Evolutionary conservation across 2,329 filamentous ascomycete genomes (phyloP).

Genomic region (Nectriaceae sp.): DNA sequence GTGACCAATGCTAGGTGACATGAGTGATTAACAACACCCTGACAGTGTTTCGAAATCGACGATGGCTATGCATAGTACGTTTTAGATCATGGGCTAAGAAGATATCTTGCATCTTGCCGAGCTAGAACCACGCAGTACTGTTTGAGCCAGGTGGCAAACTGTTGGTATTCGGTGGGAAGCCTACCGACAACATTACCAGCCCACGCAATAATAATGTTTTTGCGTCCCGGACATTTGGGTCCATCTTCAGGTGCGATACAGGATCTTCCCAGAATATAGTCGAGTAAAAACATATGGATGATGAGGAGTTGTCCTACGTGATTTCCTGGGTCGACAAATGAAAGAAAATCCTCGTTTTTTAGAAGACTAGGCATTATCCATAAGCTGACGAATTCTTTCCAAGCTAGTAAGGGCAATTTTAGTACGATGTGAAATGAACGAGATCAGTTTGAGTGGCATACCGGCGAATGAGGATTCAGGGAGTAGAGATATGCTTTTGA

Average conservation of each 20-base stretch:
- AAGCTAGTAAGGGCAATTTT: conserved; percentile 14
- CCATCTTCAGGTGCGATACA: conserved; percentile 21
- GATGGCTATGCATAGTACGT: too few relatives aligned
- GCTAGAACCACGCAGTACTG: conserved; percentile 24
- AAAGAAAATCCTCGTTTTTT: conserved; percentile 32
- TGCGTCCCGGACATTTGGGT: conserved; percentile 24
- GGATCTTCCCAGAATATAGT: conserved; percentile 28
- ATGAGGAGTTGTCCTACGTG: conserved; percentile 35
- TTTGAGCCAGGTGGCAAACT: conserved; percentile 22
- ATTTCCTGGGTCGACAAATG: conserved; percentile 33
- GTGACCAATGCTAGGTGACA: too few relatives aligned
- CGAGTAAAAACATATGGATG: conserved; percentile 38
- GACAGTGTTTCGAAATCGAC: too few relatives aligned
- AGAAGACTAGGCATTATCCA: conserved; percentile 20
- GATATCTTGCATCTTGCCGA: conserved; percentile 24
- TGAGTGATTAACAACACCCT: too few relatives aligned
- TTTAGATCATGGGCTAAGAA: conserved; percentile 28
- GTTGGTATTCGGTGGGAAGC: conserved; percentile 19
- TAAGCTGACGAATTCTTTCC: conserved; percentile 20
- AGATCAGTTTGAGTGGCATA: conserved; percentile 6
- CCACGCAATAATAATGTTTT: conserved; percentile 28
- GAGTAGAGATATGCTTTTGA: conserved; percentile 12
- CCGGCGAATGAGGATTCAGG: conserved; percentile 19
- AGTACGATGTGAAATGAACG: not conserved
- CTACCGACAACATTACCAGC: conserved; percentile 16